A percentile compares a stretch with the other conserved stretches of the same genome.
These are phyloP conservation scores for Auricularia heimuer DNA, from an alignment of 768 basidiomycete genomes.

Conservation along the genomic window DNA sequence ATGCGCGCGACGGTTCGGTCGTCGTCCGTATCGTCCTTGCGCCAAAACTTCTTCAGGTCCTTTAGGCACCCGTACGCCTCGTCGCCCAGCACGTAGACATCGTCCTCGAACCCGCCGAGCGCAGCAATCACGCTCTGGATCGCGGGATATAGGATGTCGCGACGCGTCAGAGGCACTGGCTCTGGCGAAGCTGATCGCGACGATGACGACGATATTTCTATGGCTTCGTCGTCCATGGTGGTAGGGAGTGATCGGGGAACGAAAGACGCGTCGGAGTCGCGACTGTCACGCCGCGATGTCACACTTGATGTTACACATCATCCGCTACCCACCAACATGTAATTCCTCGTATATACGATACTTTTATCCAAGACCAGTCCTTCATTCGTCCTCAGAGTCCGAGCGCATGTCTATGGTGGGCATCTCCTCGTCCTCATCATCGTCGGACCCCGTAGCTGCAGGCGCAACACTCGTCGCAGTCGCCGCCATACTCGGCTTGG, in stretches of 20 bases:
- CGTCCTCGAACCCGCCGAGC: constrained; percentile 61
- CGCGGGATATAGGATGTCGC: constrained; percentile 47
- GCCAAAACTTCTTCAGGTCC: constrained; percentile 92
- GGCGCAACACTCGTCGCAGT: background rate
- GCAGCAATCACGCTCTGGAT: constrained; percentile 71
- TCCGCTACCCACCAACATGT: too few relatives aligned
- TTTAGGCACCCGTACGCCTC: constrained; percentile 76
- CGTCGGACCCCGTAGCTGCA: constrained; percentile 14
- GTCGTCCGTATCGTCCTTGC: constrained; percentile 94
- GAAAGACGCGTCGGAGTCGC: background rate
- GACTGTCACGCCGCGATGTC: background rate
- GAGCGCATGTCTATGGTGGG: constrained; percentile 70
- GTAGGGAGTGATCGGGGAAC: background rate
- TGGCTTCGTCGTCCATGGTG: background rate
- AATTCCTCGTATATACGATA: background rate
- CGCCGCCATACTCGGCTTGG: background rate
- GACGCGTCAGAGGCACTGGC: constrained; percentile 4
- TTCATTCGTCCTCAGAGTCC: constrained; percentile 55
- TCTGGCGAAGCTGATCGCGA: background rate
- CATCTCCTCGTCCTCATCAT: constrained; percentile 62
- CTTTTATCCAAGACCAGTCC: background rate
- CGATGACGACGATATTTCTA: background rate
- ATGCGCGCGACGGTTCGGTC: constrained; percentile 92
- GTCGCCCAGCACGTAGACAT: constrained; percentile 65
- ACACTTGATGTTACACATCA: background rate